phyloP scores from a whole-genome alignment of 202 grass and related monocot species.

The Bolboschoenoplectus hybrid region DNA sequence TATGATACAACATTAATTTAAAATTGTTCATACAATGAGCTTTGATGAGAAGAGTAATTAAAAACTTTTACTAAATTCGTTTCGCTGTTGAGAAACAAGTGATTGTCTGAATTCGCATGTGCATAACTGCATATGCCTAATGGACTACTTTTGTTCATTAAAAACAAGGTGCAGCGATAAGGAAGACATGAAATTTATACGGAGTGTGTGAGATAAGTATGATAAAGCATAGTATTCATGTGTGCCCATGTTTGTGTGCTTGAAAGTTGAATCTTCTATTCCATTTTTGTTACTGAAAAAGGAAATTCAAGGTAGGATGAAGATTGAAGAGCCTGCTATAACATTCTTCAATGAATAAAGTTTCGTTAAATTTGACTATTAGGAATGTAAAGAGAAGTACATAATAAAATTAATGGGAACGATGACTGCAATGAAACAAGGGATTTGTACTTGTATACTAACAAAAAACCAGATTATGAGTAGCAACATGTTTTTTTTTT shows the following conservation, averaged over 20 bases:
- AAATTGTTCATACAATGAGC: neutral
- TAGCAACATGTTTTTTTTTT: neutral
- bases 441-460: neutral
- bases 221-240: constrained; percentile 5
- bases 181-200: neutral
- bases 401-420: neutral
- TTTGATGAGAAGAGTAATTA: neutral
- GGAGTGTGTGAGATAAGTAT: neutral
- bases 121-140: neutral
- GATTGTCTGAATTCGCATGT: neutral
- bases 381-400: neutral
- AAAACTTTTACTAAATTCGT: neutral
- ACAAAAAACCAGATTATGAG: neutral
- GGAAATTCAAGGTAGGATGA: neutral
- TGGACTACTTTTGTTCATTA: neutral
- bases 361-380: neutral
- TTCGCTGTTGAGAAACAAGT: neutral
- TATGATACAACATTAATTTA: neutral
- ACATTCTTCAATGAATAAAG: neutral
- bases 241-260: neutral
- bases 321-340: neutral
- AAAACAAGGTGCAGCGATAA: neutral
- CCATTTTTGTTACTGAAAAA: neutral
- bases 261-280: neutral
- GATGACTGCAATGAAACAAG: neutral